Conservation (phyloP, 2,329 filamentous ascomycete species). For the Colletotrichum sp. region DNA sequence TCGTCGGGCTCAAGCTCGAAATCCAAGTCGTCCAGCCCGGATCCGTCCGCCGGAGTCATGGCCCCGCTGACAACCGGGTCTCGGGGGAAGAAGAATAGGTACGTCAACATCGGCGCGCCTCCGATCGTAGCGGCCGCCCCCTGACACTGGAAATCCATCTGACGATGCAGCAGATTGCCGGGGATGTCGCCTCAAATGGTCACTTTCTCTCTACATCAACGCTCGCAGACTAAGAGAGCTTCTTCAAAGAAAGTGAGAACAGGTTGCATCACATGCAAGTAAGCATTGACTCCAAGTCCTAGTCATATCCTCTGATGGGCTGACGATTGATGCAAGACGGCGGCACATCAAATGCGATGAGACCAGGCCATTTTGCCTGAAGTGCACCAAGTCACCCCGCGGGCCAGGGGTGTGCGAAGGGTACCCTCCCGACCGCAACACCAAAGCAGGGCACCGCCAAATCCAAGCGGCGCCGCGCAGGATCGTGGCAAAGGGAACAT, state of each 20-base stretch:
- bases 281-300: background rate
- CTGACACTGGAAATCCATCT: background rate
- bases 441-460: background rate
- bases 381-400: conserved; percentile 46
- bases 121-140: background rate
- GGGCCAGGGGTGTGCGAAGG: conserved; percentile 37
- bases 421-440: conserved; percentile 1
- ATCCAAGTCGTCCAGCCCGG: background rate
- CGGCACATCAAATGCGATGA: conserved; percentile 49
- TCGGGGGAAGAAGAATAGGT: background rate
- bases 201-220: background rate
- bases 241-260: conserved; percentile 11
- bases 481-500: background rate
- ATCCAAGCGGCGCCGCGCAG: background rate
- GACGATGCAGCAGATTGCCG: background rate
- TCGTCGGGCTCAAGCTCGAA: background rate
- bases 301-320: background rate
- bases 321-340: background rate
- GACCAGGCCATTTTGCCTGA: conserved; percentile 43
- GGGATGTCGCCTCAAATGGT: conserved; percentile 2
- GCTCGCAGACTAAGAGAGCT: background rate
- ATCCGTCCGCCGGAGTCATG: background rate
- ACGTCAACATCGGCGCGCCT: background rate
- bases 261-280: conserved; percentile 23
- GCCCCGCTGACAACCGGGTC: background rate